Evolutionary conservation across 2,329 filamentous ascomycete genomes (phyloP), one percentile per base, ranked within the genome.

Genomic region (Fusarium brevicatenulatum): DNA sequence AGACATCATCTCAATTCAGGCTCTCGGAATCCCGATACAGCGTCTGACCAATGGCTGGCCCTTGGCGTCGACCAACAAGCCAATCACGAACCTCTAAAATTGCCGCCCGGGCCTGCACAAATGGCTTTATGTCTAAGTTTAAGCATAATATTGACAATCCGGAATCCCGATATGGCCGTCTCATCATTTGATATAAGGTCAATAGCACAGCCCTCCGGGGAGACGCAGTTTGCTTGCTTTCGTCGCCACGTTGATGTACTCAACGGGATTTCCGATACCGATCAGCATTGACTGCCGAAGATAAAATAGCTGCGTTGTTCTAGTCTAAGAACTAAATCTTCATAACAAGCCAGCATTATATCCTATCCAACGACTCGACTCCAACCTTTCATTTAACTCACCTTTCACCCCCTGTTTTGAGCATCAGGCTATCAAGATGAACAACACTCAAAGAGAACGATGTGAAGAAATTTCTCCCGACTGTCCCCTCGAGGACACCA

Each of bases 81-180:
- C 56, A 59, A 59, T 59, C 34, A 25, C 5, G 9, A 15, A 4
- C 10, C 21, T 30, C 3, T 5, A 15, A 11, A 30, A 30, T n/a
- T n/a, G 11, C 5, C 42, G 23, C 40, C 2, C 16, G 13, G 13
- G 23, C 21, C n/a, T 53, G 16, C 11, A 12, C 12, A 39, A 30
- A 21, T 34, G 25, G 46, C 23, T 49, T 53, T 53, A 32, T 53
- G 46, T 39, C 56, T 54, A 32, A 54, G 28, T 59, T 59, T 57
- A 54, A 54, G 56, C 44, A 40, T 59, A 40, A 34, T 54, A 2
- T 25, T 19, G 36, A 34, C 36, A 21, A 59, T 54, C 46, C 56
- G 46, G 56, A 28, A 59, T 59, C 28, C 56, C 56, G 40, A 36
- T 36, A 8, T 7, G 23, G 18, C 30, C 54, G 30, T 34, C 40